phyloP scores from a whole-genome alignment of 805 yeast species.

The Sugiyamaella americana region DNA sequence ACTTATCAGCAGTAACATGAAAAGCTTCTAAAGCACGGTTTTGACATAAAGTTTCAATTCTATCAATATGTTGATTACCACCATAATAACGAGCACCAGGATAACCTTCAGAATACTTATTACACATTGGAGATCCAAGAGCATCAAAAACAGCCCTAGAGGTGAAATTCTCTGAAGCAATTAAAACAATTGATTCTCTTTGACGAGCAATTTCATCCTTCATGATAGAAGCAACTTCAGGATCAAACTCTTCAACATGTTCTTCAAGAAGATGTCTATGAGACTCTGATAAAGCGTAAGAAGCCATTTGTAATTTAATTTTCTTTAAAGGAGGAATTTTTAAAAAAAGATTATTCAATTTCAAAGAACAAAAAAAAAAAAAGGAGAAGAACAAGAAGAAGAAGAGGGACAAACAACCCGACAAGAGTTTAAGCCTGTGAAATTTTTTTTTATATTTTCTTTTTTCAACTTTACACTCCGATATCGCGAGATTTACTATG shows the following conservation, averaged over 20 bases:
- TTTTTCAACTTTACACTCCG: too few relatives aligned
- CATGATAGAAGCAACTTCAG: slow-evolving; percentile 37
- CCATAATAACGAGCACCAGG: slow-evolving; percentile 99
- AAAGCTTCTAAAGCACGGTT: slow-evolving; percentile 91
- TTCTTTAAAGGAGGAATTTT: slow-evolving; percentile 12
- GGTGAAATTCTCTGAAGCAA: slow-evolving; percentile 96
- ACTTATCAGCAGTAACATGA: slow-evolving; percentile 65
- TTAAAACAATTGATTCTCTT: slow-evolving; percentile 85
- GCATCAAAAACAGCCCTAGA: slow-evolving; percentile 94
- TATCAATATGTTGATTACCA: slow-evolving; percentile 95
- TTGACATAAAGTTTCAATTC: slow-evolving; percentile 89
- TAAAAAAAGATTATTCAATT: too few relatives aligned
- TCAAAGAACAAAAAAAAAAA: too few relatives aligned
- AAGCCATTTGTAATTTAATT: slow-evolving; percentile 20
- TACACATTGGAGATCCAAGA: slow-evolving; percentile 95
- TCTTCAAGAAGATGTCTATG: slow-evolving; percentile 30
- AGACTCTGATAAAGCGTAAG: slow-evolving; percentile 30
- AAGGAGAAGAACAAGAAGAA: not conserved
- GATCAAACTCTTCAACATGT: slow-evolving; percentile 31
- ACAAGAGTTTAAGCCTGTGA: too few relatives aligned
- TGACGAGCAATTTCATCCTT: slow-evolving; percentile 83
- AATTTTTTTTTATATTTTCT: too few relatives aligned
- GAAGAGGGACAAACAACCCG: too few relatives aligned
- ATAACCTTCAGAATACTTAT: slow-evolving; percentile 98
- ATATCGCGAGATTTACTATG: too few relatives aligned